These are phyloP conservation scores for Apiospora hydei DNA, from an alignment of 2,329 filamentous ascomycete genomes.

Conservation along the genomic window DNA sequence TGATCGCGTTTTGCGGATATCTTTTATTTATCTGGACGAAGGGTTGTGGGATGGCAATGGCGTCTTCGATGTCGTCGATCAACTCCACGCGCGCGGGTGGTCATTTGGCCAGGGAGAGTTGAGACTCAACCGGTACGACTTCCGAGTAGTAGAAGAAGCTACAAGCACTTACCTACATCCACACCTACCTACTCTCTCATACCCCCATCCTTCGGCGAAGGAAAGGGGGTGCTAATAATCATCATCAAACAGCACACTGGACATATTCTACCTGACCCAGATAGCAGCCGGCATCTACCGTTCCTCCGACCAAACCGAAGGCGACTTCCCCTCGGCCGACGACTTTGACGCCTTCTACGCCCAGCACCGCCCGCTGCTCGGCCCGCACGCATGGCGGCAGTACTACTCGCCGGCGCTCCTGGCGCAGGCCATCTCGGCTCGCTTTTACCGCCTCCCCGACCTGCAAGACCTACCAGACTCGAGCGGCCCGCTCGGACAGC, in stretches of 20 bases:
- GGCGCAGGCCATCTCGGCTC: slow-evolving; percentile 9
- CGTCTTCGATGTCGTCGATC: slow-evolving; percentile 6
- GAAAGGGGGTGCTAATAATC: not conserved
- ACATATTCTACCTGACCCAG: slow-evolving; percentile 4
- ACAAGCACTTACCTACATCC: too few species aligned
- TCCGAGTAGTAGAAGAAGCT: not conserved
- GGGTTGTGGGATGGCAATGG: slow-evolving; percentile 6
- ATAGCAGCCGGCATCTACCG: slow-evolving; percentile 20
- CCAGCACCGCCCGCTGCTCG: not conserved
- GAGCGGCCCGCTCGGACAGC: not conserved
- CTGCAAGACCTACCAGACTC: slow-evolving; percentile 13
- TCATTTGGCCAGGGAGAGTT: slow-evolving; percentile 3
- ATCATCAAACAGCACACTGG: not conserved
- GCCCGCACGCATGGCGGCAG: slow-evolving; percentile 1
- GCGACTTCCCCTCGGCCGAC: slow-evolving; percentile 1
- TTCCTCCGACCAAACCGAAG: not conserved
- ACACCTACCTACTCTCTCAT: too few species aligned
- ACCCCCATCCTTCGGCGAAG: not conserved
- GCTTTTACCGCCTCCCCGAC: slow-evolving; percentile 18
- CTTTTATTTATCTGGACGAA: not conserved
- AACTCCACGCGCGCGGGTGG: slow-evolving; percentile 19
- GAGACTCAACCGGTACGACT: slow-evolving; percentile 8
- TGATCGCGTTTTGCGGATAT: slow-evolving; percentile 1
- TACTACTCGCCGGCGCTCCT: slow-evolving; percentile 14
- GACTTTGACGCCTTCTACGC: slow-evolving; percentile 11